Percentiles rank a stretch among this genome's conserved stretches.
phyloP scores from a whole-genome alignment of 2,329 filamentous ascomycete genomes.

The Colletotrichum tofieldiae region DNA sequence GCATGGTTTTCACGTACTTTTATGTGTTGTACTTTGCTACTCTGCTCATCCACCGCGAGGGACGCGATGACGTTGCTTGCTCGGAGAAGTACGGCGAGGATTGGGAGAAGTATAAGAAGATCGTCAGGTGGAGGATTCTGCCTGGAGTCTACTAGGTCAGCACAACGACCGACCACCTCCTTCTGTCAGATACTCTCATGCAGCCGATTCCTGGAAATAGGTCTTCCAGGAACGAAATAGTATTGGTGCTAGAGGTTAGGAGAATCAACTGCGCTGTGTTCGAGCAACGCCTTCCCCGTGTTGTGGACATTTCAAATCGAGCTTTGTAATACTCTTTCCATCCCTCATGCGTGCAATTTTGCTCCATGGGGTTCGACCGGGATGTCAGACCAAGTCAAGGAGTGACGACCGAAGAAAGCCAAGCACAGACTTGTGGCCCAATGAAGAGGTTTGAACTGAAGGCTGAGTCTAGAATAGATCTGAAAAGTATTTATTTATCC shows the following conservation, averaged over 20 bases:
- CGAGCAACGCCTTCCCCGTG: background rate
- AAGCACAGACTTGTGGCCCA: too few relatives aligned
- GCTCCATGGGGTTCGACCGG: too few relatives aligned
- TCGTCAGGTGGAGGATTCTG: constrained; percentile 81
- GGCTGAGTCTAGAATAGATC: too few relatives aligned
- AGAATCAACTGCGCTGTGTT: background rate
- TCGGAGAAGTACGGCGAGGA: constrained; percentile 85
- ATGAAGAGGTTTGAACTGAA: too few relatives aligned
- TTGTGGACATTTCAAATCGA: fast-evolving
- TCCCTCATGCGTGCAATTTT: too few relatives aligned
- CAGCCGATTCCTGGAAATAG: background rate
- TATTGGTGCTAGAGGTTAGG: too few relatives aligned
- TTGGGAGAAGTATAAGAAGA: constrained; percentile 83
- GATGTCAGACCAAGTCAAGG: too few relatives aligned
- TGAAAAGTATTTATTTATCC: too few relatives aligned
- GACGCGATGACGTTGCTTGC: constrained; percentile 87
- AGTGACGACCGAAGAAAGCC: too few relatives aligned
- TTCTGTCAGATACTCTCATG: background rate
- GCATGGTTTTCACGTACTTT: constrained; percentile 87
- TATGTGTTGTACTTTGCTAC: constrained; percentile 88
- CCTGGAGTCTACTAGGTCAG: constrained; percentile 78
- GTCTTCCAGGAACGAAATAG: too few relatives aligned
- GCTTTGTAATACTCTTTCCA: too few relatives aligned
- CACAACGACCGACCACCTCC: fast-evolving
- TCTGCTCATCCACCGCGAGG: constrained; percentile 84